Percentiles rank a stretch among this genome's conserved stretches.
phyloP scores from a whole-genome alignment of 1,139 yeast genomes.

The Taphrina deformans region DNA sequence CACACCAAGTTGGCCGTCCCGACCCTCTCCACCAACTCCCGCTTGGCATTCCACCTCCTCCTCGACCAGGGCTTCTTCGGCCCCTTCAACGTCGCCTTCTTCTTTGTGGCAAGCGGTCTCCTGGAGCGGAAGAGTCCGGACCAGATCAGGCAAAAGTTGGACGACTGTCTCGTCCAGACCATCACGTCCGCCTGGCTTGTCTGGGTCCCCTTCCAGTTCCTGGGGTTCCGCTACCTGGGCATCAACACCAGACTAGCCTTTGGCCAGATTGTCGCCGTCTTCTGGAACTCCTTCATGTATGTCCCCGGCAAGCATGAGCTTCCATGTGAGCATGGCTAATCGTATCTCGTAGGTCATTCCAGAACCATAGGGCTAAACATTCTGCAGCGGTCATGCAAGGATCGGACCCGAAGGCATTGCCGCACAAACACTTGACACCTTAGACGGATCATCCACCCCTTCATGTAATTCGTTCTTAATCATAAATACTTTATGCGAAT shows the following conservation, averaged over 20 bases:
- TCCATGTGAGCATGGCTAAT: too few relatives aligned
- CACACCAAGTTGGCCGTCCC: slow-evolving; percentile 15
- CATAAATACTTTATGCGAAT: background rate
- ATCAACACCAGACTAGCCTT: background rate
- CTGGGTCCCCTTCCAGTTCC: slow-evolving; percentile 17
- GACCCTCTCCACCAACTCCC: background rate
- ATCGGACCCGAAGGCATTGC: too few relatives aligned
- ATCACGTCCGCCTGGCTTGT: slow-evolving; percentile 22
- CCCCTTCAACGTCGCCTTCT: slow-evolving; percentile 27
- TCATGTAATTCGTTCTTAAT: too few relatives aligned
- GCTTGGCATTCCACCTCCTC: slow-evolving; percentile 4
- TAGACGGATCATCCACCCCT: too few relatives aligned
- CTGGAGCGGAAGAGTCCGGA: slow-evolving; percentile 13
- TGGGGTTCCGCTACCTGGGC: slow-evolving; percentile 7
- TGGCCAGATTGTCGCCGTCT: slow-evolving; percentile 7
- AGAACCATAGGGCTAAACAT: background rate
- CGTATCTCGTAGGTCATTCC: background rate
- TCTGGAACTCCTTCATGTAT: slow-evolving; percentile 23
- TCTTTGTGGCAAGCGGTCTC: slow-evolving; percentile 24
- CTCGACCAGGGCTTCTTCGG: slow-evolving; percentile 29
- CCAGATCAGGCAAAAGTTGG: slow-evolving; percentile 22
- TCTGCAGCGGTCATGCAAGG: too few relatives aligned
- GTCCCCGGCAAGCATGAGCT: too few relatives aligned
- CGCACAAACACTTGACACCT: too few relatives aligned
- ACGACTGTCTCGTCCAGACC: slow-evolving; percentile 17